Conservation (phyloP, 176 grass and related monocot species). For the Cenchrus purpureus region DNA sequence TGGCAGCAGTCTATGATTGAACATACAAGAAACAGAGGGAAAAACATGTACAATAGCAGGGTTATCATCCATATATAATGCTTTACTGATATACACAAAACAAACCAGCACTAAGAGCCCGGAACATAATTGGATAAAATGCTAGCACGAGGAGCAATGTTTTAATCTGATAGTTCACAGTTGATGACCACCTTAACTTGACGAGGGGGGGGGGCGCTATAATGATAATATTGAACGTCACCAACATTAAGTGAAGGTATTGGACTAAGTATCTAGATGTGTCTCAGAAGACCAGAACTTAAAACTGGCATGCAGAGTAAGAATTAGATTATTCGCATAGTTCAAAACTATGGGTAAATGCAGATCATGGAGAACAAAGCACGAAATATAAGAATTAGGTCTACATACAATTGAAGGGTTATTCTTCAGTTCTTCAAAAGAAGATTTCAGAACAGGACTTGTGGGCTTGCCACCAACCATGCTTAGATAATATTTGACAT, state of each 20-base stretch:
- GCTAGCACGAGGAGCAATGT: neutral
- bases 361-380: neutral
- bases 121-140: constrained; percentile 7
- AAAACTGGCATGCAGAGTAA: neutral
- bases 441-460: neutral
- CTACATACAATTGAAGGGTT: neutral
- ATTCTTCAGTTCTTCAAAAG: neutral
- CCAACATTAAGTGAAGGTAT: constrained; percentile 15
- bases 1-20: constrained; percentile 5
- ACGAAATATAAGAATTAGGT: neutral
- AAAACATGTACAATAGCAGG: constrained; percentile 32
- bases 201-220: neutral
- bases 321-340: constrained; percentile 12
- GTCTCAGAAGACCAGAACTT: neutral
- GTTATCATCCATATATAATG: neutral
- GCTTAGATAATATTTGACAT: neutral
- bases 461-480: neutral
- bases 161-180: constrained; percentile 16
- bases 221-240: constrained; percentile 2
- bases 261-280: neutral
- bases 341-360: constrained; percentile 19
- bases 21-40: constrained; percentile 16
- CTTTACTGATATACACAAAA: constrained; percentile 22
- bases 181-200: neutral
- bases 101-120: neutral